Evolutionary conservation across 352 stramenopile genomes (phyloP).

Genomic region (Pythium rhizo-oryzae): DNA sequence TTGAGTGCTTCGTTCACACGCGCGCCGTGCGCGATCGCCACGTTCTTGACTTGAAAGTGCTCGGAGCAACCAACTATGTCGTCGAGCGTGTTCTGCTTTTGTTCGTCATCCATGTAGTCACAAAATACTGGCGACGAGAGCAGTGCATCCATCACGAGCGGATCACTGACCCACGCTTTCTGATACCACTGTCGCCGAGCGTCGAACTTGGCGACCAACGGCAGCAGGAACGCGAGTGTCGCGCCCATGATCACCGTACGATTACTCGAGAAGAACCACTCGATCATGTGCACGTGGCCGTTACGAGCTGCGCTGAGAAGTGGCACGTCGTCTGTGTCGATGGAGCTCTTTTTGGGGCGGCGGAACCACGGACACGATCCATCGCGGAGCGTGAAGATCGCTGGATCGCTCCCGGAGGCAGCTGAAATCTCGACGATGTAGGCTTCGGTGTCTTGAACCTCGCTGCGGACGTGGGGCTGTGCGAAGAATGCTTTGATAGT

Average conservation of each 20-base stretch:
- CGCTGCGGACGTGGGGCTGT: not conserved
- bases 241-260: not conserved
- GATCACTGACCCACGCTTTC: not conserved
- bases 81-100: not conserved
- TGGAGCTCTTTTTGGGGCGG: too few relatives aligned
- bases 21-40: slow-evolving; percentile 4
- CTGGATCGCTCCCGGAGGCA: not conserved
- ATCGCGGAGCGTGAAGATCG: not conserved
- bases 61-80: not conserved
- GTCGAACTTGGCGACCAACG: not conserved
- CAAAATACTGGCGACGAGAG: not conserved
- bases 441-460: not conserved
- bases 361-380: slow-evolving; percentile 2
- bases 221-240: slow-evolving; percentile 11
- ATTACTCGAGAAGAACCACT: slow-evolving; percentile 6
- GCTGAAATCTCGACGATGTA: not conserved
- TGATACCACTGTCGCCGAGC: not conserved
- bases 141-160: not conserved
- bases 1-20: not conserved
- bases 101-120: not conserved
- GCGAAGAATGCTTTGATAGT: not conserved
- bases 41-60: not conserved
- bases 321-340: not conserved
- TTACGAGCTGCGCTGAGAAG: not conserved
- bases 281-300: slow-evolving; percentile 1